These are phyloP conservation scores for Botrytis squamosa DNA, from an alignment of 2,329 filamentous ascomycete species.

Conservation along the genomic window DNA sequence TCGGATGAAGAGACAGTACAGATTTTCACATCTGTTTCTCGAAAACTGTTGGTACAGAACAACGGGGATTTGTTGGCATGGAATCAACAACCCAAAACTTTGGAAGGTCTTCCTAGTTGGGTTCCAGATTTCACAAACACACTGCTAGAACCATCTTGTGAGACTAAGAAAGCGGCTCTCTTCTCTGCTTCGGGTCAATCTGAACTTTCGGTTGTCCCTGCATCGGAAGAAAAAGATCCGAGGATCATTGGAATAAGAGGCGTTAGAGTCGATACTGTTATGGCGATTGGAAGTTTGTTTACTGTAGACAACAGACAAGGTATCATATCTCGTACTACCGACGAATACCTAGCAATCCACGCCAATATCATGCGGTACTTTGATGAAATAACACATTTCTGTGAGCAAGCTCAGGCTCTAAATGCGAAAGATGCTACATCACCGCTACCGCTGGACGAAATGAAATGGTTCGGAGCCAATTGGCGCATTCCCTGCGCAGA, in stretches of 20 bases:
- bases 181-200: constrained; percentile 3
- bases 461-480: constrained; percentile 16
- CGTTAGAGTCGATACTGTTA: not conserved
- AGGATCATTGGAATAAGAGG: not conserved
- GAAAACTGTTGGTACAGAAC: constrained; percentile 4
- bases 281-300: not conserved
- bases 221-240: not conserved
- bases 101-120: constrained; percentile 17
- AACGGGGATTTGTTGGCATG: constrained; percentile 21
- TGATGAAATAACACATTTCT: constrained; percentile 12
- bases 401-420: not conserved
- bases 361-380: not conserved
- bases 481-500: constrained; percentile 23
- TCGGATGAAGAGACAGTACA: constrained; percentile 7
- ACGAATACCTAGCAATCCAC: not conserved
- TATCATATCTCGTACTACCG: not conserved
- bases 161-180: not conserved
- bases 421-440: too few relatives aligned
- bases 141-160: constrained; percentile 2
- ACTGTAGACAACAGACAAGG: not conserved
- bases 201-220: not conserved
- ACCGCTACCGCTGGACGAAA: not conserved
- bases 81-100: constrained; percentile 14
- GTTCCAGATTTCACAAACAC: constrained; percentile 19
- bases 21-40: constrained; percentile 17